These are phyloP conservation scores for Camellia sinensis DNA, from an alignment of 148 eudicot genomes.

Conservation along the genomic window DNA sequence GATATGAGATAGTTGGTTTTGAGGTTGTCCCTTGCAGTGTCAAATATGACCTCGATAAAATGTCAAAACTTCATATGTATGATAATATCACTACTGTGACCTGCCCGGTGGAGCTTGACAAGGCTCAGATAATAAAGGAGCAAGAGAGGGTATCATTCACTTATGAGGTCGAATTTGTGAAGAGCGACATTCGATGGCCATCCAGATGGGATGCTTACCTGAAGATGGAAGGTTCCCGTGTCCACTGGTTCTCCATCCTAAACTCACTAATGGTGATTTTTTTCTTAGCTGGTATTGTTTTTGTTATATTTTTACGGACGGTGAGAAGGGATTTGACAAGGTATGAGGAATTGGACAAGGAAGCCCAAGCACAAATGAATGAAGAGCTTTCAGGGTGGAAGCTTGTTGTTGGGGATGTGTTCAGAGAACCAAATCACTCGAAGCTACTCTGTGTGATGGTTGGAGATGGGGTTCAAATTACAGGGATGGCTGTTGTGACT, in stretches of 20 bases:
- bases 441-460: conserved; percentile 64
- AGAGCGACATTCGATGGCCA: conserved; percentile 60
- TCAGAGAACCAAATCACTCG: conserved; percentile 50
- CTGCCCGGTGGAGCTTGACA: conserved; percentile 52
- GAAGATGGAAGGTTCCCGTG: conserved; percentile 58
- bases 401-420: conserved; percentile 73
- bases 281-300: conserved; percentile 65
- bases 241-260: conserved; percentile 63
- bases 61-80: conserved; percentile 53
- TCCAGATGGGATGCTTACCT: conserved; percentile 76
- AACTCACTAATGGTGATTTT: conserved; percentile 62
- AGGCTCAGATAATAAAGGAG: conserved; percentile 53
- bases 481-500: conserved; percentile 61
- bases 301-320: conserved; percentile 58
- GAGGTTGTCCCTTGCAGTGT: conserved; percentile 71
- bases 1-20: conserved; percentile 59
- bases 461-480: conserved; percentile 62
- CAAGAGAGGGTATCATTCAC: conserved; percentile 51
- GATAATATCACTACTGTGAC: conserved; percentile 37
- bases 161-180: conserved; percentile 65
- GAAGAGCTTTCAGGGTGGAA: conserved; percentile 79
- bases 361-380: conserved; percentile 69
- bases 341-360: conserved; percentile 64
- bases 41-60: conserved; percentile 45
- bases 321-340: conserved; percentile 61